phyloP scores from a whole-genome alignment of 2,329 filamentous ascomycete species.

The Fusarium sp. region DNA sequence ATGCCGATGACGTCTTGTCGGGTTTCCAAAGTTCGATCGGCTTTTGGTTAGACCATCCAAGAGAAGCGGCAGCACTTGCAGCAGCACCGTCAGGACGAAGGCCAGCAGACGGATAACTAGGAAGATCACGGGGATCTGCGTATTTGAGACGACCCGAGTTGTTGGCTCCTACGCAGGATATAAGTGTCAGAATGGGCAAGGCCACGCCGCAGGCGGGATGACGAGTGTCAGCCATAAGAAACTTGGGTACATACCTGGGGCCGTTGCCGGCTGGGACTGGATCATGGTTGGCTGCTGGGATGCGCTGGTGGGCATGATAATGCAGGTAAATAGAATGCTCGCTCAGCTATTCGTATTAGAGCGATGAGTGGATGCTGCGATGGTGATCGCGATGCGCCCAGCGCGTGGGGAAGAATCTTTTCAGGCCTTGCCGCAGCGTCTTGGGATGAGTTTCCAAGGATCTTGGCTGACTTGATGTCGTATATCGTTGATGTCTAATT shows the following conservation, averaged over 20 bases:
- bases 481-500: slow-evolving; percentile 21
- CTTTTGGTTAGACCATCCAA: slow-evolving; percentile 79
- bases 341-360: slow-evolving; percentile 35
- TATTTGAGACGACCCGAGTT: slow-evolving; percentile 70
- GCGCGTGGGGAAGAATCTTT: slow-evolving; percentile 10
- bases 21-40: slow-evolving; percentile 75
- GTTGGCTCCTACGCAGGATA: slow-evolving; percentile 41
- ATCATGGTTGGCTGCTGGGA: slow-evolving; percentile 46
- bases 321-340: slow-evolving; percentile 24
- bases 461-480: slow-evolving; percentile 23
- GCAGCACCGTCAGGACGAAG: slow-evolving; percentile 68
- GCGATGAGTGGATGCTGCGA: slow-evolving; percentile 21
- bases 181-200: slow-evolving; percentile 27
- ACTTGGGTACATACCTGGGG: slow-evolving; percentile 42
- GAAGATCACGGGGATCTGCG: slow-evolving; percentile 77
- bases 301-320: slow-evolving; percentile 33
- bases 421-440: slow-evolving; percentile 9
- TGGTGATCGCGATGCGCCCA: slow-evolving; percentile 13
- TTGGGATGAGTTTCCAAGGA: slow-evolving; percentile 19
- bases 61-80: slow-evolving; percentile 78
- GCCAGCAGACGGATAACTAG: slow-evolving; percentile 77
- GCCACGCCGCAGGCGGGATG: slow-evolving; percentile 23
- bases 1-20: slow-evolving; percentile 65
- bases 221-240: slow-evolving; percentile 21
- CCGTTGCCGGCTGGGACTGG: slow-evolving; percentile 40